Evolutionary conservation across 257 asterid species (phyloP), one percentile per base, ranked within the genome.

Genomic region (Euphrasia confusa): DNA sequence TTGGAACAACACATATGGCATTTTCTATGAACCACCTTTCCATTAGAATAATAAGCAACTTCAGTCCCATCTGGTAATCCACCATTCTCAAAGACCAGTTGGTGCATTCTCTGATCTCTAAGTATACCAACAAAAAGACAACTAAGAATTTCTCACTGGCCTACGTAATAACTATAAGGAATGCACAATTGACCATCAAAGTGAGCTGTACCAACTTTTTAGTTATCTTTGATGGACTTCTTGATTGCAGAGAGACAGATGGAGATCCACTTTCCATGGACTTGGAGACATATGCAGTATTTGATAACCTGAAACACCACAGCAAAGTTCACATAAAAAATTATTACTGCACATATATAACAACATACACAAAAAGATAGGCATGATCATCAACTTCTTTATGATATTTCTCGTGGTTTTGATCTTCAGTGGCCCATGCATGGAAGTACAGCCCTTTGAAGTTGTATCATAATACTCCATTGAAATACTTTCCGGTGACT

Each of bases 61-160:
- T 87, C 99, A 54, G 92, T 80, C 67, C 99, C 99, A 76, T 93
- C 95, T 21, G 96, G 99, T 74, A 93, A 77, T 72, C 96, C 96
- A 72, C 80, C 94, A 67, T 82, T 79, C 79, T 87, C 94, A 66
- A 93, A 93, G 59, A 93, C 96, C 77, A 89, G 79, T 78, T 75
- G 78, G 86, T 93, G 95, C 96, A 93, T 86, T 79, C 80, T 84
- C 80, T 86, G 96, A 78, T 89, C 97, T 72, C 99, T 93, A 74
- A 57, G 56, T 77, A 71, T 12, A 54, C 72, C 11, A 64, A 50
- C 54, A 65, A 66, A 21, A 61, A 53, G 52, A 35, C 40, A 55
- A 67, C 59, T 32, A 65, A 40, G 53, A 63, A 62, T 42, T 14
- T 63, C 37, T 50, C 58, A 55, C 39, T 56, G 50, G 70, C 42